Evolutionary conservation across 306 rosid species (phyloP).

Genomic region (Begonia peltatifolia): DNA sequence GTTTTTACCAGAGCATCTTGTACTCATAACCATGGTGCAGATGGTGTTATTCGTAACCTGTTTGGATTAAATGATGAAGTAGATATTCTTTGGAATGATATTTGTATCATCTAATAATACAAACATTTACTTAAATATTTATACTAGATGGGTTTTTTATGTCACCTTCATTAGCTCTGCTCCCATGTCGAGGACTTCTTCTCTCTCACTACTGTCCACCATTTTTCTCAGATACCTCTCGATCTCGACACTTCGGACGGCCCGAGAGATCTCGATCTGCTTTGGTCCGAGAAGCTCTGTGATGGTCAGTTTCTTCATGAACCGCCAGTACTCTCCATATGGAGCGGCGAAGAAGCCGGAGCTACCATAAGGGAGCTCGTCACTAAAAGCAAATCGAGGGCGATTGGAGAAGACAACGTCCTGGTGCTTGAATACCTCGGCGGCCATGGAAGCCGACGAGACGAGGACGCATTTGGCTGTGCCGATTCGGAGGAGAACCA

Average conservation of each 20-base stretch:
- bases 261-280: conserved; percentile 3
- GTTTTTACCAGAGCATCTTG: conserved; percentile 19
- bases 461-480: conserved; percentile 37
- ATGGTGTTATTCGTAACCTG: conserved; percentile 17
- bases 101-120: no score
- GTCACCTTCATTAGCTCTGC: conserved; percentile 26
- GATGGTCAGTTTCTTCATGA: conserved; percentile 55
- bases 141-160: conserved; percentile 7
- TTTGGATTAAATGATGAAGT: no score
- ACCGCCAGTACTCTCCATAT: conserved; percentile 63
- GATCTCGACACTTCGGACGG: conserved; percentile 26
- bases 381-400: conserved; percentile 24
- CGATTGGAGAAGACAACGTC: conserved; percentile 41
- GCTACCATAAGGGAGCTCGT: conserved; percentile 41
- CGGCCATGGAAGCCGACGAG: conserved; percentile 45
- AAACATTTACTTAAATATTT: no score
- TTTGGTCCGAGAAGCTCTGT: conserved; percentile 41
- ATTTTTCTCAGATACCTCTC: conserved; percentile 12
- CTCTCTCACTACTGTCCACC: conserved; percentile 10
- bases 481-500: conserved; percentile 43
- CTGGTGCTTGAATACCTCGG: conserved; percentile 42
- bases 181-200: conserved; percentile 19
- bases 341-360: conserved; percentile 44
- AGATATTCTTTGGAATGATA: no score
- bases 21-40: conserved; percentile 32